Evolutionary conservation across 2,329 filamentous ascomycete species (phyloP), one percentile per base, ranked within the genome.

Genomic region (Fusarium sp.): DNA sequence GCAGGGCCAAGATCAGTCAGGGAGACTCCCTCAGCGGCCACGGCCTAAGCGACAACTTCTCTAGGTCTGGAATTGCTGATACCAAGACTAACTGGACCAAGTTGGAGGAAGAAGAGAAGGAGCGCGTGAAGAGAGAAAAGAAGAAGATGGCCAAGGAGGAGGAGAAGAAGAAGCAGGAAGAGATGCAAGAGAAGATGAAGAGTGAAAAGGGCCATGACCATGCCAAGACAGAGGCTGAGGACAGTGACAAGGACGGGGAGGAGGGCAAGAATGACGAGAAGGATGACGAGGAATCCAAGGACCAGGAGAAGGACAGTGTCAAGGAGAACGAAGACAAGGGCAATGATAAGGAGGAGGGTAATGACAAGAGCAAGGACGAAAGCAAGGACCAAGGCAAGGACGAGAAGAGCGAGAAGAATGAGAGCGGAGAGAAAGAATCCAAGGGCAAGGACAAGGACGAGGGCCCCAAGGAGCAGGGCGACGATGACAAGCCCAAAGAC

Each of bases 1-100:
- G 93, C 40, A 89, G 94, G 66, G 91, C 93, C 75, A 91, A 94
- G 81, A 89, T 96, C 71, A 85, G 81, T 56, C 74, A 77, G 33
- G 64, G 69, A 1, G 63, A 73, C 16, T 57, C 65, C 1, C 70
- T 78, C 6, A 78, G 79, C 14, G 77, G 77, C 6, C 67, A 72
- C 20, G 80, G 79, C 2, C 60, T 85, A 49, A 69, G 71, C 34
- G 76, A 82, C 31, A 82, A 78, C 57, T 76, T 86, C 58, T 75
- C 78, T 61, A 73, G 75, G 54, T 34, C 72, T 0, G 78, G 75
- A n/a, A 73, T 72, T 27, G 78, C 78, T 25, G 75, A 81, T 9
- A 78, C 79, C 42, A 73, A 77, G 0, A 78, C 78, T 42, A 78
- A 87, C 68, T 86, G 84, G 84, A 76, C 73, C 6, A 81, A 81